Base-by-base conservation (phyloP, 768 basidiomycete species). In the Coprinopsis marcescibilis region DNA sequence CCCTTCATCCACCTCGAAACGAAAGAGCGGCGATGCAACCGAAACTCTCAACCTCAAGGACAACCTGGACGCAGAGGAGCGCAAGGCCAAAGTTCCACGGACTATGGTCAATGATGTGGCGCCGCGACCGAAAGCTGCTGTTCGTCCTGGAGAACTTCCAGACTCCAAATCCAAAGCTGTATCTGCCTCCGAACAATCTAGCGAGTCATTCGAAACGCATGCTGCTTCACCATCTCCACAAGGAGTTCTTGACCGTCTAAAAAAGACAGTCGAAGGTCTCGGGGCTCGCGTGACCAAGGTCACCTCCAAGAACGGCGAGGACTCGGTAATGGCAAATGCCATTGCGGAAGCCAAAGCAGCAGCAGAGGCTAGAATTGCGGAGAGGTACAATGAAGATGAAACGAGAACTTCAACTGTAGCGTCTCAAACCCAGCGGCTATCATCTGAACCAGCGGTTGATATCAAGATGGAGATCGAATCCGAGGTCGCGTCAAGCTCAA, bases 331-430 rank as follows among this genome's bases (percentile, higher is more conserved):
- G 17, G 77, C 71, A 5, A 69, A 57, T 25, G 81, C 80, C 17
- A 71, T 88, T 7, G 85, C 83, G 10, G 81, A 85, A 63, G 86
- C 77, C 58, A 60, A 78, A 64, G 65, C 81, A 50, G 73, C 76
- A 33, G 84, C 85, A 6, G 83, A 89, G 60, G 84, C 79, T 4
- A 73, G 77, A 48, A 71, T 89, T 19, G 83, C 79, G 1, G 76
- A 87, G 59, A 67, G 84, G 48, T 71, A 73, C 50, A 65, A 72
- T 47, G 69, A 77, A 36, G 69, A 69, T 27, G 41, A 37, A 17
- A 26, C 24, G 17, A 27, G 15, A 17, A n/a, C 38, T 8, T 24
- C 6, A 19, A 19, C 25, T 4, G 29, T 8, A 37, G 11, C 35
- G 10, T 8, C 30, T 8, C 30, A 8, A 32, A 8, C 30, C n/a